Evolutionary conservation across 257 asterid genomes (phyloP), one percentile per base, ranked within the genome.

Genomic region (Paraleonurus japonicus): DNA sequence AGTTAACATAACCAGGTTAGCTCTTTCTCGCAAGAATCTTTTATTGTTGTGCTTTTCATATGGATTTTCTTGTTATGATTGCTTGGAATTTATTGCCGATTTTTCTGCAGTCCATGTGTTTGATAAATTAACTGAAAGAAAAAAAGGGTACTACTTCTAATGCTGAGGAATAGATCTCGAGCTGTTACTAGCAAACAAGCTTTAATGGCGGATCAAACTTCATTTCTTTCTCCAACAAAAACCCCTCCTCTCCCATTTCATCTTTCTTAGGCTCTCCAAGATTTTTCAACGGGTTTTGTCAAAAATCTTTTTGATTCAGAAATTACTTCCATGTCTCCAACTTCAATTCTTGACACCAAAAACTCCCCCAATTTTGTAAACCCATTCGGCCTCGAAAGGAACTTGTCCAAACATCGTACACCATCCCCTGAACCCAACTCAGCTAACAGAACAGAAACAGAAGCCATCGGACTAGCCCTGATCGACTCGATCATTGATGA

Each of bases 161-260:
- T 88, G 92, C 77, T 82, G 85, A 86, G 92, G 76, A 93, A 84
- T 51, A 90, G 90, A 87, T 90, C 97, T 65, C 90, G 93, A 80
- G 83, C 87, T 72, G 82, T 87, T 69, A 82, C 77, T 65, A 76
- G 76, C 81, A 89, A 89, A 68, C 89, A 86, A 81, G 80, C 87
- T 28, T 67, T 79, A 15, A 86, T 89, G 95, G 75, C 92, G 59
- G 95, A 89, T 74, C 82, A 79, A 58, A 27, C 41, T 30, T 59
- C 82, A 7, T 43, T 74, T 16, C 12, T 82, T 50, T 84, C 91
- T 50, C 81, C 85, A 24, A 67, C 79, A 77, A 63, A 7, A 81
- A 77, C 32, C 83, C 89, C 32, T 60, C 78, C 23, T 75, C 84
- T 2, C 84, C 92, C 9, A 67, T 84, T 26, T 83, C 96, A 61